Evolutionary conservation across 1,139 yeast species (phyloP).

Genomic region (Taphrina betulina): DNA sequence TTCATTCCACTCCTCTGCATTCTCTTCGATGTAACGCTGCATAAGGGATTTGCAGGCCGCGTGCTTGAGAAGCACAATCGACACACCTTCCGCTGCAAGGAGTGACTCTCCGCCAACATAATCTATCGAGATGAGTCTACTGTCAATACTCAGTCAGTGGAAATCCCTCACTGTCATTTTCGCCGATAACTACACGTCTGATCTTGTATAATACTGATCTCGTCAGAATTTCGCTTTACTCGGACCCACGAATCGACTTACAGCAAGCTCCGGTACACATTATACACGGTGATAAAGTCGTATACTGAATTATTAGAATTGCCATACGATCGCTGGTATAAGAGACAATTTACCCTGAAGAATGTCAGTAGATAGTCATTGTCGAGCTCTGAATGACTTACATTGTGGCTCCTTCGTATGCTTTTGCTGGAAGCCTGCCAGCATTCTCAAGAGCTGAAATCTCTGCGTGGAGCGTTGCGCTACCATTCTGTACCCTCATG

Average conservation of each 20-base stretch:
- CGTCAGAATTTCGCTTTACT: too few relatives aligned
- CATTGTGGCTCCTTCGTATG: slow-evolving; percentile 12
- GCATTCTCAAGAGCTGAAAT: slow-evolving; percentile 20
- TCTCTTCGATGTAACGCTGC: slow-evolving; percentile 7
- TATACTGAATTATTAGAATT: too few relatives aligned
- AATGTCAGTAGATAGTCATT: too few relatives aligned
- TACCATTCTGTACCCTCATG: slow-evolving; percentile 2
- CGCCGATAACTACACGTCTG: slow-evolving; percentile 10
- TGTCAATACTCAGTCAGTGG: neutral
- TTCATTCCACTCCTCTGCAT: slow-evolving; percentile 12
- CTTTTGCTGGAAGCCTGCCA: slow-evolving; percentile 3
- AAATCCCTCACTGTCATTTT: slow-evolving; percentile 10
- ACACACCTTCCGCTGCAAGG: neutral
- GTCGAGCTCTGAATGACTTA: too few relatives aligned
- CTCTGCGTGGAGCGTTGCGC: slow-evolving; percentile 15
- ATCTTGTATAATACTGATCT: slow-evolving; percentile 7
- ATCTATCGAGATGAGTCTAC: neutral
- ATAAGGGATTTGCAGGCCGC: neutral
- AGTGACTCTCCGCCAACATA: slow-evolving; percentile 7
- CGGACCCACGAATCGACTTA: neutral
- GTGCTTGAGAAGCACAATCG: neutral
- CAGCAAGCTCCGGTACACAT: slow-evolving; percentile 22
- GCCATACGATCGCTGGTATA: too few relatives aligned
- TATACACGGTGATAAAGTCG: slow-evolving; percentile 13
- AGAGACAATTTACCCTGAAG: too few relatives aligned